Percentiles rank a stretch among this genome's conserved stretches.
Conservation (phyloP, 305 asterid genomes). For the Rubia balearica region DNA sequence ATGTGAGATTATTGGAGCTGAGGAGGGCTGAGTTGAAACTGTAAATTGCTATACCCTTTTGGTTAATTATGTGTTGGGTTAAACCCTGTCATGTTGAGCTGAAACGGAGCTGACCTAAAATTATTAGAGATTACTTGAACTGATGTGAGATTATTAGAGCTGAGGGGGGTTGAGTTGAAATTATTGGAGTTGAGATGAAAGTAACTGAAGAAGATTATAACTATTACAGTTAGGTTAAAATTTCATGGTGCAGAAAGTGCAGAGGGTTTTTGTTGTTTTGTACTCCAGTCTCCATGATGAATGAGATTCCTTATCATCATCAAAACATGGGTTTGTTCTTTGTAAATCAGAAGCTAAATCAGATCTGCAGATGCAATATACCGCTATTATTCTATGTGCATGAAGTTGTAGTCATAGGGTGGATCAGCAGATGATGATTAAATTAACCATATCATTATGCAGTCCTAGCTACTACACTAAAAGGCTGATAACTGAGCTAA, state of each 20-base stretch:
- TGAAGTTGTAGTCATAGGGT: background rate
- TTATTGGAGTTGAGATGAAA: too few species aligned
- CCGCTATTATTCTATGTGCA: background rate
- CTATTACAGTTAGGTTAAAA: too few species aligned
- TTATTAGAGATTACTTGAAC: too few species aligned
- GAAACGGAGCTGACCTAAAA: too few species aligned
- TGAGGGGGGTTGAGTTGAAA: too few species aligned
- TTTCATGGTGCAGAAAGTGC: background rate
- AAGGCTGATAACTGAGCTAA: background rate
- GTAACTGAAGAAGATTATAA: too few species aligned
- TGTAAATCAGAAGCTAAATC: background rate
- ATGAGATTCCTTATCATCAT: constrained; percentile 2
- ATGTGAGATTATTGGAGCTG: too few species aligned
- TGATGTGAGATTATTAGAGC: too few species aligned
- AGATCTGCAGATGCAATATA: background rate
- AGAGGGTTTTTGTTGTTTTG: background rate
- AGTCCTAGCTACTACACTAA: background rate
- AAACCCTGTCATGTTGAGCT: too few species aligned
- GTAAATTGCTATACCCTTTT: too few species aligned
- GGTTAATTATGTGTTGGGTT: too few species aligned
- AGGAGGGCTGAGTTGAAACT: too few species aligned
- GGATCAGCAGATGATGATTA: background rate
- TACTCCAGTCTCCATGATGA: background rate
- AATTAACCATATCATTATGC: background rate
- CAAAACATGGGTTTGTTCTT: background rate